phyloP scores from a whole-genome alignment of 75 land plant species.

The Sequoiadendron giganteum region DNA sequence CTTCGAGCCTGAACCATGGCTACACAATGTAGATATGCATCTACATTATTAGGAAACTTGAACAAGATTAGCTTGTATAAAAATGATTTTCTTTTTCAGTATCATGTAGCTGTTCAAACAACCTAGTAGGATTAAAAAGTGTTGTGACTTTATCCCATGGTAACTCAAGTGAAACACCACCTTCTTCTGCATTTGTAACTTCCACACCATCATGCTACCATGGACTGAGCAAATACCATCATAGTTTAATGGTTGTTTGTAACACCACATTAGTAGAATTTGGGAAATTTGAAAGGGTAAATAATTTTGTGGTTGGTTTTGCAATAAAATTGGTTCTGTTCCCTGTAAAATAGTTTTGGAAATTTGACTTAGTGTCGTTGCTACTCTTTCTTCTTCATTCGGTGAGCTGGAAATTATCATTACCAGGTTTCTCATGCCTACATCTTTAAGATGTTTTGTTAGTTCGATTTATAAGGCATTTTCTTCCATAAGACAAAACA shows the following conservation, averaged over 20 bases:
- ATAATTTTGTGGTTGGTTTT: background rate
- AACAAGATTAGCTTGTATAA: too few relatives aligned
- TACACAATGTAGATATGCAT: too few relatives aligned
- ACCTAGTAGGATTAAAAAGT: too few relatives aligned
- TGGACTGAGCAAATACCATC: constrained; percentile 11
- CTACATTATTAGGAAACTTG: too few relatives aligned
- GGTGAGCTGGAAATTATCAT: constrained; percentile 15
- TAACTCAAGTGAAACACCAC: too few relatives aligned
- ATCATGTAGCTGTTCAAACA: too few relatives aligned
- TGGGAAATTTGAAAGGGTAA: background rate
- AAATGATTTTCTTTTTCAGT: too few relatives aligned
- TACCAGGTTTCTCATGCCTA: constrained; percentile 12
- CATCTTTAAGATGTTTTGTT: constrained; percentile 23
- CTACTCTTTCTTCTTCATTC: constrained; percentile 23
- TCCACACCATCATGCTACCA: too few relatives aligned
- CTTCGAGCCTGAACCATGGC: too few relatives aligned
- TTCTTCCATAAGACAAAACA: constrained; percentile 18
- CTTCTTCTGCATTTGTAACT: too few relatives aligned
- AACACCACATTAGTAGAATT: constrained; percentile 2
- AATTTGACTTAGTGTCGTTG: constrained; percentile 21
- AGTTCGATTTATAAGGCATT: constrained; percentile 17
- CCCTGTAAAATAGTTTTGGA: constrained; percentile 12
- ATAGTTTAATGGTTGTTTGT: constrained; percentile 11
- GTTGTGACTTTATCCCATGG: too few relatives aligned
- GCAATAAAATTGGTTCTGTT: background rate